Base-by-base conservation (phyloP, 1,139 yeast genomes). In the Pichia sp. region DNA sequence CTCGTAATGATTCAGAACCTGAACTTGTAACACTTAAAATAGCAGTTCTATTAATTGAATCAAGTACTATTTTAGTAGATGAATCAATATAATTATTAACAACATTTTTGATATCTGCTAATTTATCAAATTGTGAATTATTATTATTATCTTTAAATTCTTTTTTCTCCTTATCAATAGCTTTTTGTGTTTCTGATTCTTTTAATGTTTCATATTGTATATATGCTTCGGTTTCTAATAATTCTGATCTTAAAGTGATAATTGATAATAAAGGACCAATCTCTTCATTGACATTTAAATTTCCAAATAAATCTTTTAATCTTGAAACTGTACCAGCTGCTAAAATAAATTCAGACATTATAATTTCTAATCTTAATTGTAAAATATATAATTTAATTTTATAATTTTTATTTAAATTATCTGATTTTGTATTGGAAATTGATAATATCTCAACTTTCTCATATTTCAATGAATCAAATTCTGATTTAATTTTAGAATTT, bases 261-360 rank as follows among this genome's bases (percentile, higher is more conserved):
- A 48, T 38, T n/a, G 32, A 23, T 26, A 37, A 28, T 25, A 48
- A 36, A 4, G 52, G 45, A 30, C 46, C 49, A 12, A 46, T 37
- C 6, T 50, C 44, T 22, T 50, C 50, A 6, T 38, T 30, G 10
- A 46, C 34, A 4, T 42, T 43, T n/a, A 48, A 26, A 16, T 35
- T 35, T 6, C 36, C 39, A 29, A 49, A 37, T 27, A 47, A 40
- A 35, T 50, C 53, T 27, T 50, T 50, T n/a, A 50, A 30, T 26
- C 48, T 42, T 4, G 51, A 34, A 27, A 50, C 38, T 12, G 51
- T 42, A 5, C 43, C 41, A 9, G 39, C 33, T 7, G 52, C 52
- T 2, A 44, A 30, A 3, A n/a, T 39, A 20, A 47, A 42, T 26
- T 50, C 53, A 4, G 32, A 23, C 35, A 49, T 30, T 4, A 42